These are phyloP conservation scores for Amauroascus niger DNA, from an alignment of 2,329 filamentous ascomycete genomes.

Conservation along the genomic window DNA sequence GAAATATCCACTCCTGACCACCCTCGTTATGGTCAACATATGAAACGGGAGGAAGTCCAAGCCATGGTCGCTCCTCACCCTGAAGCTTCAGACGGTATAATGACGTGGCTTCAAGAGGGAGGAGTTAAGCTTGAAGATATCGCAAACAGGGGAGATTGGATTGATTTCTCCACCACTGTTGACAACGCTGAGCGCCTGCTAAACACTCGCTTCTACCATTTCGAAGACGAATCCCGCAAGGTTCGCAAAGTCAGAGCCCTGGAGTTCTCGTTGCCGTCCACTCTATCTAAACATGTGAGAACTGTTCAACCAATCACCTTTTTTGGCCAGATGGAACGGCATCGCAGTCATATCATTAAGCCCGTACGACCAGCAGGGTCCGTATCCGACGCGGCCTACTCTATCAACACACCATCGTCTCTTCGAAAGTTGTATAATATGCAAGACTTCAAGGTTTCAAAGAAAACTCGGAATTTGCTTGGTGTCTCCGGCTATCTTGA, in stretches of 20 bases:
- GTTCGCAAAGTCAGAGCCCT: slow-evolving; percentile 43
- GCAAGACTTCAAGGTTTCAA: slow-evolving; percentile 32
- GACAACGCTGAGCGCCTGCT: slow-evolving; percentile 12
- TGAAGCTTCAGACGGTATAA: slow-evolving; percentile 41
- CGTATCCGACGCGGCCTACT: neutral
- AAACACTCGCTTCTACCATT: slow-evolving; percentile 13
- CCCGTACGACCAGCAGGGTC: slow-evolving; percentile 21
- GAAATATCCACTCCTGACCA: slow-evolving; percentile 54
- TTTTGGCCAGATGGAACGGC: slow-evolving; percentile 37
- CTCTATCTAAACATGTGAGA: slow-evolving; percentile 47
- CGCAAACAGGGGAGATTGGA: slow-evolving; percentile 49
- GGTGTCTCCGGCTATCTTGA: slow-evolving; percentile 44
- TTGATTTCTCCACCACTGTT: slow-evolving; percentile 41
- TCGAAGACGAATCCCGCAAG: slow-evolving; percentile 3
- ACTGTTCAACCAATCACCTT: slow-evolving; percentile 58
- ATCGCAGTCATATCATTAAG: slow-evolving; percentile 20
- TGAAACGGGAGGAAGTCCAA: slow-evolving; percentile 51
- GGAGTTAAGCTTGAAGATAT: slow-evolving; percentile 41
- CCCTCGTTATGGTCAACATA: slow-evolving; percentile 50
- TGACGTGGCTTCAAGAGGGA: slow-evolving; percentile 47
- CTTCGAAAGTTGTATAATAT: slow-evolving; percentile 43
- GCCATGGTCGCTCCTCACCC: slow-evolving; percentile 44
- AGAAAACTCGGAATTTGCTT: slow-evolving; percentile 32
- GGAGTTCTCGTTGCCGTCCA: slow-evolving; percentile 52
- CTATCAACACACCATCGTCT: slow-evolving; percentile 39